Conservation (phyloP, 768 basidiomycete genomes). For the Psilocybe sp. region DNA sequence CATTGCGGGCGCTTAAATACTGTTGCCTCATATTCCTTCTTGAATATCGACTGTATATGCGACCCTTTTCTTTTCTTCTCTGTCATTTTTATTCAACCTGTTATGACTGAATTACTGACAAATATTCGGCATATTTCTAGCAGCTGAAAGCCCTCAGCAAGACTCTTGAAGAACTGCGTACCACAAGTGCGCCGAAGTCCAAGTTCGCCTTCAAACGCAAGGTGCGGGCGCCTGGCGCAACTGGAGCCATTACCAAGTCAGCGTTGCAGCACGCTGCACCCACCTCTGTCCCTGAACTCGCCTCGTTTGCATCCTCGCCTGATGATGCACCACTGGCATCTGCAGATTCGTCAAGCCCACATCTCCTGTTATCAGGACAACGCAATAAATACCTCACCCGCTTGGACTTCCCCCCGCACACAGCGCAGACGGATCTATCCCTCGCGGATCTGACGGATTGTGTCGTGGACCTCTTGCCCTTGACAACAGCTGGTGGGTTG, state of each 20-base stretch:
- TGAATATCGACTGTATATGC: too few species aligned
- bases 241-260: neutral
- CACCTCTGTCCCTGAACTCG: neutral
- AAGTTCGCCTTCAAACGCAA: slow-evolving; percentile 68
- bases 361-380: slow-evolving; percentile 41
- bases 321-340: neutral
- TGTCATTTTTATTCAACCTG: neutral
- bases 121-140: slow-evolving; percentile 34
- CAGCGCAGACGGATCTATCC: slow-evolving; percentile 48
- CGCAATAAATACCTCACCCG: slow-evolving; percentile 46
- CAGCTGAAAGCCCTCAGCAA: slow-evolving; percentile 65
- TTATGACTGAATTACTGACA: too few species aligned
- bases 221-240: slow-evolving; percentile 4
- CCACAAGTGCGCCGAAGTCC: slow-evolving; percentile 42
- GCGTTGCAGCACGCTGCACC: slow-evolving; percentile 2
- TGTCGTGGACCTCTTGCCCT: slow-evolving; percentile 62
- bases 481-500: neutral
- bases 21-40: too few species aligned
- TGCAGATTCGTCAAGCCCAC: slow-evolving; percentile 20
- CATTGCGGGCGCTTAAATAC: too few species aligned
- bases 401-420: slow-evolving; percentile 33
- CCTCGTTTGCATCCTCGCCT: neutral
- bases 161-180: slow-evolving; percentile 48
- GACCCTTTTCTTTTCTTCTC: too few species aligned
- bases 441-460: slow-evolving; percentile 68